Conservation (phyloP, 2,329 filamentous ascomycete species). For the Aspergillus transmontanensis region DNA sequence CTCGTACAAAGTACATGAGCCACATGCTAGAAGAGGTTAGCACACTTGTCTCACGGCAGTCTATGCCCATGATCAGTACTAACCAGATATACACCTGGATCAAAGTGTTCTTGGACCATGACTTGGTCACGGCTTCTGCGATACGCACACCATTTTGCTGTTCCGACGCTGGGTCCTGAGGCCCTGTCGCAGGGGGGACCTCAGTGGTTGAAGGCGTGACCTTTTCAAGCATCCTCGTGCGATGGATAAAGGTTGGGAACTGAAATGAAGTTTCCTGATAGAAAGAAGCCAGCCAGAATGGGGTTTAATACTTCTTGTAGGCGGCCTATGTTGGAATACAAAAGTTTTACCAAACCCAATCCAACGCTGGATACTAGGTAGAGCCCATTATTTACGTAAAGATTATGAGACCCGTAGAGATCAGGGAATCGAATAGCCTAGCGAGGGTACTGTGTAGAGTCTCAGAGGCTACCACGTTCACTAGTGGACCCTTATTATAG, state of each 20-base stretch:
- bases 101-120: conserved; percentile 3
- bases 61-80: no score
- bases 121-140: conserved; percentile 1
- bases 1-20: conserved; percentile 7
- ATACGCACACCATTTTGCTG: conserved; percentile 5
- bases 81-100: conserved; percentile 4
- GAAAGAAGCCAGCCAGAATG: neutral
- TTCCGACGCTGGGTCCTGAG: neutral
- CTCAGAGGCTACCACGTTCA: neutral
- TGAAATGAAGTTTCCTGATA: neutral
- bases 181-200: neutral
- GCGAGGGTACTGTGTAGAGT: neutral
- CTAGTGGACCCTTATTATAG: neutral
- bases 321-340: neutral
- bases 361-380: neutral
- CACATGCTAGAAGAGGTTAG: neutral
- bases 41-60: neutral
- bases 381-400: neutral
- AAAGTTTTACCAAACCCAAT: neutral
- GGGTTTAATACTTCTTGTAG: neutral
- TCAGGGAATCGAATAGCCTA: neutral
- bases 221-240: neutral
- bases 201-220: neutral
- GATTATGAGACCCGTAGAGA: neutral
- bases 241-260: neutral